Base-by-base conservation (phyloP, 176 grass and related monocot genomes). In the Carex pumila region DNA sequence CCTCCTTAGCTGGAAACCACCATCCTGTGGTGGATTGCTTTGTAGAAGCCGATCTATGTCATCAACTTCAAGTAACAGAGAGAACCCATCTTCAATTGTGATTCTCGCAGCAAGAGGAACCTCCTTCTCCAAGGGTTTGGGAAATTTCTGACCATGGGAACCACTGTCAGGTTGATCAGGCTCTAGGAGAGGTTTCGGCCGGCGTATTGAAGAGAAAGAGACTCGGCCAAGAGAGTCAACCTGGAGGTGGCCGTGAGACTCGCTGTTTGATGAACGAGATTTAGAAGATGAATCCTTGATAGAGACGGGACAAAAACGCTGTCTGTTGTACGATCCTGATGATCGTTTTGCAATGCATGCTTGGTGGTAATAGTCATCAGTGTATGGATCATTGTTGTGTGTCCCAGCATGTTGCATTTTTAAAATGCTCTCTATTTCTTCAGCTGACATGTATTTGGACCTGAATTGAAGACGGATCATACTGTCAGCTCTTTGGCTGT, bases 311-410 rank as follows among this genome's bases (percentile, higher is more conserved):
- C 77, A 88, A 59, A 99, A 99, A 88, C 54, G 94, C 56, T 89
- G 91, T 85, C 83, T 94, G 83, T 52, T 87, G 58, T 82, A 80
- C 53, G 89, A 86, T 83, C 82, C 93, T 77, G 81, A 75, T 63
- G 91, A 85, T 79, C 82, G 93, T 84, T 99, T 99, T 1, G 91
- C 93, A 60, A 99, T 89, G 89, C 93, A 94, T 89, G 97, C 97
- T 90, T 96, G 93, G 84, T 99, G 97, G 58, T 99, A 99, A 83
- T 99, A 99, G 80, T 99, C 97, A n/a, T 92, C 91, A 29, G 89
- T 61, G 41, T 99, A 99, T 84, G 97, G 93, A 92, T 99, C 97
- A 84, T 86, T 99, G 80, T 85, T 91, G 87, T 99, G 93, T 61
- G 85, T 94, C 78, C 91, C 91, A 25, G 93, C 89, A 83, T 96